Conservation (phyloP, 2,329 filamentous ascomycete species). For the Alternaria brassicicola region DNA sequence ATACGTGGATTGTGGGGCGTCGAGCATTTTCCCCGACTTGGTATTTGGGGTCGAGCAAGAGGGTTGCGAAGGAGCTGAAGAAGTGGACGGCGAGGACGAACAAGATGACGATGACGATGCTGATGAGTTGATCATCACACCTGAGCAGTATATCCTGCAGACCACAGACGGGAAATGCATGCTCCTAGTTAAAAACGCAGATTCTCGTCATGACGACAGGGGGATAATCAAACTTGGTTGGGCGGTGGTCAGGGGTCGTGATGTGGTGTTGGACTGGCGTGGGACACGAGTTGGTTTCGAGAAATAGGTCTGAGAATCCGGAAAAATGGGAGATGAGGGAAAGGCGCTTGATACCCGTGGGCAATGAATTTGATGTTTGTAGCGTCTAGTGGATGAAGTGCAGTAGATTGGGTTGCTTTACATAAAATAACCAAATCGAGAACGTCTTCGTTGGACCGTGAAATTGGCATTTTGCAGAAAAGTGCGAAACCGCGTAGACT, state of each 20-base stretch:
- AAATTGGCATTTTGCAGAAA: no score
- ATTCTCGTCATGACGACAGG: neutral
- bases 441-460: no score
- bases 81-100: neutral
- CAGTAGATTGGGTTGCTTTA: neutral
- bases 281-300: slow-evolving; percentile 17
- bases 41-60: slow-evolving; percentile 16
- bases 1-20: slow-evolving; percentile 19
- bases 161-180: slow-evolving; percentile 15
- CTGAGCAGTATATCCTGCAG: slow-evolving; percentile 24
- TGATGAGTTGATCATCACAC: slow-evolving; percentile 20
- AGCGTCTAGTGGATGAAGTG: neutral
- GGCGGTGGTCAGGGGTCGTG: slow-evolving; percentile 25
- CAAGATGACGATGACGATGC: slow-evolving; percentile 7
- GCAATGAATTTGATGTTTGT: neutral
- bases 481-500: neutral
- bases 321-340: neutral
- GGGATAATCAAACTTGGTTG: slow-evolving; percentile 20
- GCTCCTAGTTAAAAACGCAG: slow-evolving; percentile 17
- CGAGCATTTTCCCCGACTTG: slow-evolving; percentile 21
- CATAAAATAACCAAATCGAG: neutral
- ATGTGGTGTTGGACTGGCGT: slow-evolving; percentile 22
- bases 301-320: neutral
- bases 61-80: neutral
- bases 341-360: neutral